phyloP scores from a whole-genome alignment of 257 asterid genomes.

The Verbascum thapsus region DNA sequence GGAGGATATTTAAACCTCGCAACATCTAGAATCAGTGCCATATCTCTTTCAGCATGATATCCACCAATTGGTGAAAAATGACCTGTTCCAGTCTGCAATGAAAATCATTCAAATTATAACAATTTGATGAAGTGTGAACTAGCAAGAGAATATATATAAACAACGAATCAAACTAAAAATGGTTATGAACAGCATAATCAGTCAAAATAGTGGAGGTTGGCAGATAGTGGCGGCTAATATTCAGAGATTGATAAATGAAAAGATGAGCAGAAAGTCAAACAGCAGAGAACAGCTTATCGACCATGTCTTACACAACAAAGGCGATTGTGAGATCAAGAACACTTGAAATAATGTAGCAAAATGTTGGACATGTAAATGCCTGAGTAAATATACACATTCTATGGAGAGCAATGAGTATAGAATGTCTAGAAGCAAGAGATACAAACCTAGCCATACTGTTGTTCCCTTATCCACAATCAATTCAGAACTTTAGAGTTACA shows the following conservation, averaged over 20 bases:
- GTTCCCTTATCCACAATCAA: not conserved
- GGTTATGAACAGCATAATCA: not conserved
- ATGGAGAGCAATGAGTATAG: too few species aligned
- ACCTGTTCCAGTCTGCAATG: slow-evolving; percentile 90
- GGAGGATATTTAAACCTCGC: slow-evolving; percentile 99
- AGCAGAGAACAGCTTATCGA: not conserved
- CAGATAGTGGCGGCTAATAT: not conserved
- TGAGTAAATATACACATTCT: too few species aligned
- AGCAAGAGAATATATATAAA: slow-evolving; percentile 20
- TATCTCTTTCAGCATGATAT: slow-evolving; percentile 88
- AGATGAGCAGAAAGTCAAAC: not conserved
- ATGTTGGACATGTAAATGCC: not conserved
- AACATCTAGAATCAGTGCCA: slow-evolving; percentile 98
- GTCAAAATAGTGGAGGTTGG: not conserved
- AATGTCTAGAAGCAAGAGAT: not conserved
- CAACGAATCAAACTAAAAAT: slow-evolving; percentile 14
- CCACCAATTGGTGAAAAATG: slow-evolving; percentile 99
- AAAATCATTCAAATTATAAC: slow-evolving; percentile 33
- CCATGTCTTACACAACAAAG: not conserved
- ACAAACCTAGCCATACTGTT: not conserved
- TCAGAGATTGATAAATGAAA: not conserved
- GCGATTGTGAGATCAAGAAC: not conserved
- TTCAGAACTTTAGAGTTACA: not conserved
- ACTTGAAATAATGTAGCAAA: not conserved
- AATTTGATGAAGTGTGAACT: slow-evolving; percentile 12